A percentile compares a stretch with the other conserved stretches of the same genome.
Conservation (phyloP, 768 basidiomycete genomes). For the Macrocybe gigantea region DNA sequence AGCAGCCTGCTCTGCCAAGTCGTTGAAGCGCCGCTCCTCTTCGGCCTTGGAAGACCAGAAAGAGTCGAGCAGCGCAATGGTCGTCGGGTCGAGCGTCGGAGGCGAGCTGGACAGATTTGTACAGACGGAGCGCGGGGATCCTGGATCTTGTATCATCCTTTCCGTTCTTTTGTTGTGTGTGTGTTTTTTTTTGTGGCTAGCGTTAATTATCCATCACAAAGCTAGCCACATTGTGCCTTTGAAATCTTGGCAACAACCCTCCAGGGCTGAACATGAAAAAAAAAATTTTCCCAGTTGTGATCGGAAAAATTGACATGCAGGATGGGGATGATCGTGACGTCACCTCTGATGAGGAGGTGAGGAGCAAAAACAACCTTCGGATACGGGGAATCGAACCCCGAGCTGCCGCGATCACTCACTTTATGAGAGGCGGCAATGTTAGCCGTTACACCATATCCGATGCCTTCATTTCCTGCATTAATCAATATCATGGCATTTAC, state of each 20-base stretch:
- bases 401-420: slow-evolving; percentile 36
- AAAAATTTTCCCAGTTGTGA: too few species aligned
- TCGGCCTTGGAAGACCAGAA: slow-evolving; percentile 35
- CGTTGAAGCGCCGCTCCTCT: slow-evolving; percentile 35
- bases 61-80: slow-evolving; percentile 33
- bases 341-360: background rate
- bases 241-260: too few species aligned
- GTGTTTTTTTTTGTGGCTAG: too few species aligned
- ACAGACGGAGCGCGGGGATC: slow-evolving; percentile 17
- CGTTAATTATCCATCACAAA: too few species aligned
- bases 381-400: slow-evolving; percentile 56
- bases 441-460: slow-evolving; percentile 59
- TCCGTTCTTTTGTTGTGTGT: too few species aligned
- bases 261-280: too few species aligned
- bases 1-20: slow-evolving; percentile 29
- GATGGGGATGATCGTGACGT: background rate
- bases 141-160: slow-evolving; percentile 12
- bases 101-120: slow-evolving; percentile 28
- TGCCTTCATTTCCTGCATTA: too few species aligned
- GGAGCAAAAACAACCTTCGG: slow-evolving; percentile 19
- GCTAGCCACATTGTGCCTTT: too few species aligned
- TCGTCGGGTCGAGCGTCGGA: slow-evolving; percentile 27
- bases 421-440: slow-evolving; percentile 60
- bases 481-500: too few species aligned
- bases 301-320: too few species aligned